Evolutionary conservation across 2,329 filamentous ascomycete species (phyloP).

Genomic region (Fusarium sp.): DNA sequence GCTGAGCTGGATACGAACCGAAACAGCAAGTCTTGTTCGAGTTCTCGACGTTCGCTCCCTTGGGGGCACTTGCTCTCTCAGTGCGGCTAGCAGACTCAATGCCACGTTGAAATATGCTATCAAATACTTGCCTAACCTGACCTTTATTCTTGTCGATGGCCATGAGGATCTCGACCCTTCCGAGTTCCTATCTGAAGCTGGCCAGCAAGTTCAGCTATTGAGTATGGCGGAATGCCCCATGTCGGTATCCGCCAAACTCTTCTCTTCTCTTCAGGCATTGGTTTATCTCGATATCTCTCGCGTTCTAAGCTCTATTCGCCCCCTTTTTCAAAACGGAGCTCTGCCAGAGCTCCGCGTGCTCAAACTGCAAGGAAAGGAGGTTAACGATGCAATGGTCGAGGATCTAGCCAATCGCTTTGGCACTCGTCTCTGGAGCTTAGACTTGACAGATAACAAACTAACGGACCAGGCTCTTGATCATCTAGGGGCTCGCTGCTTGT

Average conservation of each 20-base stretch:
- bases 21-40: slow-evolving; percentile 59
- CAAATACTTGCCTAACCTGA: slow-evolving; percentile 57
- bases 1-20: slow-evolving; percentile 50
- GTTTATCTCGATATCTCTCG: slow-evolving; percentile 67
- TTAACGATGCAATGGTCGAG: slow-evolving; percentile 56
- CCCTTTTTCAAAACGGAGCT: slow-evolving; percentile 52
- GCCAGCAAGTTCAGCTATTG: slow-evolving; percentile 51
- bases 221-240: slow-evolving; percentile 59
- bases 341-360: slow-evolving; percentile 64
- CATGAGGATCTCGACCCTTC: slow-evolving; percentile 60
- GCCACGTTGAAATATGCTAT: slow-evolving; percentile 56
- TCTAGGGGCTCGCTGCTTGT: slow-evolving; percentile 51
- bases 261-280: slow-evolving; percentile 56
- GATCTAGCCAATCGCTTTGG: slow-evolving; percentile 51
- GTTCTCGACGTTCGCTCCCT: slow-evolving; percentile 63
- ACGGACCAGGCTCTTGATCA: slow-evolving; percentile 58
- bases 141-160: slow-evolving; percentile 62
- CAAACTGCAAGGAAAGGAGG: slow-evolving; percentile 61
- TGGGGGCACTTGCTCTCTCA: slow-evolving; percentile 56
- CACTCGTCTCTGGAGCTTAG: slow-evolving; percentile 67
- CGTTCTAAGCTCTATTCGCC: slow-evolving; percentile 59
- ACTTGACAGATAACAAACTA: slow-evolving; percentile 65
- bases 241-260: slow-evolving; percentile 57
- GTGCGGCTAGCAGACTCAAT: slow-evolving; percentile 51
- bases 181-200: slow-evolving; percentile 48